Percentiles rank a stretch among this genome's conserved stretches.
phyloP scores from a whole-genome alignment of 345 rosid species.

The Syzygium oleosum region DNA sequence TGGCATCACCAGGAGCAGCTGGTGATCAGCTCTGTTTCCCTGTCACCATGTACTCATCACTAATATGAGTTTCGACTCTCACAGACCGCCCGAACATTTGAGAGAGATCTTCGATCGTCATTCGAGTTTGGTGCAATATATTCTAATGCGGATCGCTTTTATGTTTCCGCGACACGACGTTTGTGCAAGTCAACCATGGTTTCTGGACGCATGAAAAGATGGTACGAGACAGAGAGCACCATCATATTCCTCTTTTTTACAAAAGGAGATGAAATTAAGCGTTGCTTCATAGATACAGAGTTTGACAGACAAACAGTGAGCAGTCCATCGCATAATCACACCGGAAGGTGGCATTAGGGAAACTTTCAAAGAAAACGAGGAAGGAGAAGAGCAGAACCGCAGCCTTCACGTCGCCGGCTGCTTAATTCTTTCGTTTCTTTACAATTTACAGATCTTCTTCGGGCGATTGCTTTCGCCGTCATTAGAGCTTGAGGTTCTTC shows the following conservation, averaged over 20 bases:
- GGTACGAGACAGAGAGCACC: background rate
- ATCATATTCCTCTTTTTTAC: background rate
- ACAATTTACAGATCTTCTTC: background rate
- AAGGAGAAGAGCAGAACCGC: background rate
- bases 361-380: background rate
- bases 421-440: background rate
- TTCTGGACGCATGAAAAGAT: background rate
- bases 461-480: background rate
- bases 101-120: background rate
- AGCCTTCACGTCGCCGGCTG: background rate
- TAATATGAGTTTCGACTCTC: background rate
- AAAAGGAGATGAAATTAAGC: background rate
- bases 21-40: background rate
- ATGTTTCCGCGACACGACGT: background rate
- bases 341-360: background rate
- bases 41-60: background rate
- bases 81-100: background rate
- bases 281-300: background rate
- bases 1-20: background rate
- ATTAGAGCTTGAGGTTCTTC: constrained; percentile 54
- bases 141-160: background rate
- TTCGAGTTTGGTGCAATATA: no score
- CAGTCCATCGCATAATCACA: background rate
- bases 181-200: background rate
- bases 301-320: background rate